Percentiles rank a stretch among this genome's conserved stretches.
Evolutionary conservation across 208 protist genomes (phyloP).

Genomic region (Acanthamoeba triangularis): DNA sequence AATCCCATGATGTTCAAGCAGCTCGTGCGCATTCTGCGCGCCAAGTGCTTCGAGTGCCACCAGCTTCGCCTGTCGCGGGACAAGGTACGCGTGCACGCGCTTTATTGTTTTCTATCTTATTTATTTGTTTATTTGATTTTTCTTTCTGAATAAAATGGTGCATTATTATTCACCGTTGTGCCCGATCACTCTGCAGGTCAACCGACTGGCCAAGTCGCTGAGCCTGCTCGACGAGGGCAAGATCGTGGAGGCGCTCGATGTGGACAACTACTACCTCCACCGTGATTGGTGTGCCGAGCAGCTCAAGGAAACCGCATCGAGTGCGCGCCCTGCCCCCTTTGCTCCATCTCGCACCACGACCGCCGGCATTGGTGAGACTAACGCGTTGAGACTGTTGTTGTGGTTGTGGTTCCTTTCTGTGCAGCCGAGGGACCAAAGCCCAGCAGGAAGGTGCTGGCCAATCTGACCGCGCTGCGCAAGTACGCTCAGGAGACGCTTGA

Average conservation of each 20-base stretch:
- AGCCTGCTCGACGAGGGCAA: slow-evolving; percentile 73
- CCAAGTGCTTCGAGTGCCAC: slow-evolving; percentile 93
- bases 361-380: not conserved
- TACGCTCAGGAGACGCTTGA: not conserved
- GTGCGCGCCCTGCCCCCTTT: not conserved
- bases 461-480: not conserved
- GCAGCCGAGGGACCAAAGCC: not conserved
- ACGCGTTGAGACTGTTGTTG: not conserved
- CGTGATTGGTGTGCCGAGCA: not conserved
- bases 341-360: not conserved
- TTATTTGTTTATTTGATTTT: too few relatives aligned
- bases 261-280: not conserved
- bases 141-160: not conserved
- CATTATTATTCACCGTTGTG: not conserved
- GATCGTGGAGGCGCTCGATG: slow-evolving; percentile 63
- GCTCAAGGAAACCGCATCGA: not conserved
- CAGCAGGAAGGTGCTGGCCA: not conserved
- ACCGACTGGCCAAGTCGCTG: slow-evolving; percentile 17
- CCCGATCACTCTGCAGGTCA: not conserved
- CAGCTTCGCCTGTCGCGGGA: slow-evolving; percentile 80
- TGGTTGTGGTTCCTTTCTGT: too few relatives aligned
- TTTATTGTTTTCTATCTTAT: not conserved
- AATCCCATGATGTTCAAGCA: slow-evolving; percentile 92
- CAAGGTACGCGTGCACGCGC: not conserved
- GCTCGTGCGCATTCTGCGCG: slow-evolving; percentile 90